These are phyloP conservation scores for Fusarium nelsonii DNA, from an alignment of 2,329 filamentous ascomycete genomes.

Conservation along the genomic window DNA sequence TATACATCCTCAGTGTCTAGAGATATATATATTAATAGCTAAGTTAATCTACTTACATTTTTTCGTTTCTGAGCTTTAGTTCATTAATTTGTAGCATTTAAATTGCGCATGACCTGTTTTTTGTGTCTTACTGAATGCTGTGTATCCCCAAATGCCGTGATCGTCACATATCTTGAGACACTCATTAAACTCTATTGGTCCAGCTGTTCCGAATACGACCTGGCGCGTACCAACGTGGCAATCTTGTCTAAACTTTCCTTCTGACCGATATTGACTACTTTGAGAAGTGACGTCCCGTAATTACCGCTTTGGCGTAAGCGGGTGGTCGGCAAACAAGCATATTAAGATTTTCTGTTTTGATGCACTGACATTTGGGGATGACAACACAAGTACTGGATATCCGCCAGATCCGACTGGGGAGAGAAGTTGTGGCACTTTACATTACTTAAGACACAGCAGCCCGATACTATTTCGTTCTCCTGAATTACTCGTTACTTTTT, in stretches of 20 bases:
- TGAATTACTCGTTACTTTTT: accelerated
- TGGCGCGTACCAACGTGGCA: background rate
- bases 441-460: background rate
- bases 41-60: too few species aligned
- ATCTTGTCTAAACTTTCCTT: background rate
- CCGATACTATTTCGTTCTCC: background rate
- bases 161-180: background rate
- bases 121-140: too few species aligned
- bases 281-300: background rate
- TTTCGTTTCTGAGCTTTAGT: too few species aligned
- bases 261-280: background rate
- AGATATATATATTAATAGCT: too few species aligned
- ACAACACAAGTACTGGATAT: background rate
- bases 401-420: background rate
- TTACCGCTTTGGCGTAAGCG: background rate
- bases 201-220: constrained; percentile 15
- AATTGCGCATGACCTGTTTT: background rate
- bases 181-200: constrained; percentile 20
- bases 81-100: too few species aligned
- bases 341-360: background rate
- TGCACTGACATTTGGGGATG: background rate
- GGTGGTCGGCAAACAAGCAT: background rate
- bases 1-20: too few species aligned
- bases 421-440: background rate
- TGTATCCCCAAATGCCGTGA: background rate